Base-by-base conservation (phyloP, 2,329 filamentous ascomycete species). In the Triangularia verruculosa region DNA sequence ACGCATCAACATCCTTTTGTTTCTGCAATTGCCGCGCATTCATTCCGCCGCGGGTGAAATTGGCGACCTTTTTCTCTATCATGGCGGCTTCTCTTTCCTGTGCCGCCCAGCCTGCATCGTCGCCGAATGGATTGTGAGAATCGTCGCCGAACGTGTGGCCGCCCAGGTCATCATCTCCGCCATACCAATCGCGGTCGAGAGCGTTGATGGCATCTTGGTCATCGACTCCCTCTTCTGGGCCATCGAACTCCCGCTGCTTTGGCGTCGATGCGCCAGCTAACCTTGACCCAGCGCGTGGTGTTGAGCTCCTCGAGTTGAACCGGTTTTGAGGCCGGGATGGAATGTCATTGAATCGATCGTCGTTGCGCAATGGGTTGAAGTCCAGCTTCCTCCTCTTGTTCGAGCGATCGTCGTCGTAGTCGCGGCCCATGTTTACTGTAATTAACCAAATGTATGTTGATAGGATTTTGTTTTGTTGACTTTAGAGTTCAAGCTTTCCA, bases 1-100 rank as follows among this genome's bases (percentile, higher is more conserved):
- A 99, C 0, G 93, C 94, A 77, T 99, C 95, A 52, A 95, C 93
- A 73, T 99, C 95, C 74, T 91, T 93, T 75, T 97, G 92, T 71
- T 93, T 91, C 77, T 97, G 92, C 63, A 92, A 83, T 65, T 89
- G 88, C 58, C 91, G 85, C 53, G 90, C 90, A 73, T 87, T 92
- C 74, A 90, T 83, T 3, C 86, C 82, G 4, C 86, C 82, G 61
- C 80, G 85, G 12, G 70, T 59, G 71, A 82, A 85, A 71, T 85
- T 88, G 59, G 84, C 88, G 4, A 88, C 83, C 79, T 95, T 95
- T 82, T 92, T 95, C 76, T 96, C 91, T 8, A 87, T 82, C 74
- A 93, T 78, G 13, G 87, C 89, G 15, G 84, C 84, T 76, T 96
- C 92, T 72, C 92, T 86, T 73, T 91, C 88, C 69, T 82, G 79